Conservation (phyloP, 345 rosid species). For the Stellera chamaejasme region DNA sequence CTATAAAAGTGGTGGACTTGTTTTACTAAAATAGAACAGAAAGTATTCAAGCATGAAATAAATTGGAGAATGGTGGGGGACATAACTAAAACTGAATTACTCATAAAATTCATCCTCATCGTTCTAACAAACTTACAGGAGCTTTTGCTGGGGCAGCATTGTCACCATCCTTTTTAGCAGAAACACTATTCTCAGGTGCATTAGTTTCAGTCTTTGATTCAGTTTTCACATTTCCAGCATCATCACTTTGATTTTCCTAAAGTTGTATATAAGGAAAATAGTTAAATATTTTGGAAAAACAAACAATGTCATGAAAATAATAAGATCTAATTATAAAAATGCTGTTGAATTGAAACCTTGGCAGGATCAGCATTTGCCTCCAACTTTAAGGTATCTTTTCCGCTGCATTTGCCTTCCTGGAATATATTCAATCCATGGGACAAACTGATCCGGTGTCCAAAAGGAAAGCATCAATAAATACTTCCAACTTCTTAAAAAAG, state of each 20-base stretch:
- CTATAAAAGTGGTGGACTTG: conserved; percentile 25
- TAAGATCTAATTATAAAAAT: neutral
- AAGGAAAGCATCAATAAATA: conserved; percentile 6
- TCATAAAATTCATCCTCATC: neutral
- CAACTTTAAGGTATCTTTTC: conserved; percentile 56
- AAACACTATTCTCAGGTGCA: conserved; percentile 45
- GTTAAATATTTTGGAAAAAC: conserved; percentile 4
- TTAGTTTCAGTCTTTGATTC: conserved; percentile 43
- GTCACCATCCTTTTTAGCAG: conserved; percentile 62
- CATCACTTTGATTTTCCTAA: conserved; percentile 41
- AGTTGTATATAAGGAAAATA: conserved; percentile 1
- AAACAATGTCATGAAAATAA: neutral
- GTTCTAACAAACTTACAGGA: conserved; percentile 29
- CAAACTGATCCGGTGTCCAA: conserved; percentile 49
- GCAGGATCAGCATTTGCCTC: conserved; percentile 65
- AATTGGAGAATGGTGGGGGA: neutral
- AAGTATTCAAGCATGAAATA: conserved; percentile 1
- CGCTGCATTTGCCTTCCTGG: conserved; percentile 69
- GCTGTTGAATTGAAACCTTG: conserved; percentile 39
- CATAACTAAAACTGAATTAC: neutral
- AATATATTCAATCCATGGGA: conserved; percentile 87
- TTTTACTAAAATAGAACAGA: conserved; percentile 7
- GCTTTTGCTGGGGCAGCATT: conserved; percentile 55
- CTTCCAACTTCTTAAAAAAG: neutral
- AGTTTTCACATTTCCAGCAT: conserved; percentile 42